Evolutionary conservation across 306 rosid species (phyloP).

Genomic region (Pachyrhizus erosus): DNA sequence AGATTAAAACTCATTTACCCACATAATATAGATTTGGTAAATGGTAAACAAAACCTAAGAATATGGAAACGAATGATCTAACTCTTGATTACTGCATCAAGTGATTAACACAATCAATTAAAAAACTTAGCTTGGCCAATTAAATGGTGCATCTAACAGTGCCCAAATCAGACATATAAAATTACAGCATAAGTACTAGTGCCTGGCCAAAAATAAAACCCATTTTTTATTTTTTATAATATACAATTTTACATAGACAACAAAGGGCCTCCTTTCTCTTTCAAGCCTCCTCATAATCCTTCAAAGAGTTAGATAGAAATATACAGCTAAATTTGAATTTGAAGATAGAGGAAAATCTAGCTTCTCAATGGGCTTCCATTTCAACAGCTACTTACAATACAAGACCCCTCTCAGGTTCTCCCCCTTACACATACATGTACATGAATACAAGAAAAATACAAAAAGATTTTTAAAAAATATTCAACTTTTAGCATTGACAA

Average conservation of each 20-base stretch:
- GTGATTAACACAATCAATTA: neutral
- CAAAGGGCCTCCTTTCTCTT: conserved; percentile 25
- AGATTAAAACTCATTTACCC: conserved; percentile 8
- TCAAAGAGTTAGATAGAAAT: conserved; percentile 28
- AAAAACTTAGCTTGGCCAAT: conserved; percentile 18
- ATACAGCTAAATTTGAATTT: conserved; percentile 21
- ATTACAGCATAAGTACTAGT: conserved; percentile 30
- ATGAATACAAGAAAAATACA: neutral
- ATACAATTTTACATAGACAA: neutral
- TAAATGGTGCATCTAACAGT: conserved; percentile 23
- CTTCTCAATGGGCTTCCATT: neutral
- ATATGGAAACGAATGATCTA: conserved; percentile 22
- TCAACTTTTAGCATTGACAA: neutral
- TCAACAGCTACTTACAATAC: neutral
- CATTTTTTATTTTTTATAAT: neutral
- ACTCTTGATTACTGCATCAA: conserved; percentile 29
- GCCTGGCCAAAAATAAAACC: conserved; percentile 16
- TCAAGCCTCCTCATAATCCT: conserved; percentile 12
- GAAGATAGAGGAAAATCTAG: conserved; percentile 21
- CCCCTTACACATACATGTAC: neutral
- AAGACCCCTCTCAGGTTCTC: neutral
- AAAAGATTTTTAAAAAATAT: neutral
- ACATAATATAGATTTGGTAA: conserved; percentile 13
- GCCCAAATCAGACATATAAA: conserved; percentile 21
- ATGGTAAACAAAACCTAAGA: conserved; percentile 6